These are phyloP conservation scores for Xylaria cubensis DNA, from an alignment of 495 filamentous ascomycete genomes.

Conservation along the genomic window DNA sequence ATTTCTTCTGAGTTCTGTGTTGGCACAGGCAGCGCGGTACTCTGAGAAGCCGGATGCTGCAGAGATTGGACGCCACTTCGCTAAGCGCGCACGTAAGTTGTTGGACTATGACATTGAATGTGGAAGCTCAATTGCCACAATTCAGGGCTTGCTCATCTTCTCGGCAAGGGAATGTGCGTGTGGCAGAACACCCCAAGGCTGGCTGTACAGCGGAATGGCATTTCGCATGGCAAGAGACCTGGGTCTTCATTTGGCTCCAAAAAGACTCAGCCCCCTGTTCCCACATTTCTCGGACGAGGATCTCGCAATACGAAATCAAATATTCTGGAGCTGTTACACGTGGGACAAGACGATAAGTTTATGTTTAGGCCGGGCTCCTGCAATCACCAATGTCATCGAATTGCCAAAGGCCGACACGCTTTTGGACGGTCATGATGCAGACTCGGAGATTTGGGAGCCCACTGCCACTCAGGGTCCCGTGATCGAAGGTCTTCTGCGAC, in stretches of 20 bases:
- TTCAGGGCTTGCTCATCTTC: slow-evolving; percentile 29
- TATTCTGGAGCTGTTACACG: slow-evolving; percentile 41
- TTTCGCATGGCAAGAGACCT: slow-evolving; percentile 51
- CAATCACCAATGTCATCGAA: slow-evolving; percentile 20
- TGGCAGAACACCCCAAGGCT: slow-evolving; percentile 46
- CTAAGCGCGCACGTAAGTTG: slow-evolving; percentile 28
- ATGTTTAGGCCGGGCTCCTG: slow-evolving; percentile 37
- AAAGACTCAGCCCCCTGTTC: slow-evolving; percentile 2
- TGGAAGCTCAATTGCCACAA: slow-evolving; percentile 47
- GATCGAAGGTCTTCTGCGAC: neutral
- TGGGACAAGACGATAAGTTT: slow-evolving; percentile 43
- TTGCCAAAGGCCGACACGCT: slow-evolving; percentile 10
- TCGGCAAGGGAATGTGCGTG: slow-evolving; percentile 26
- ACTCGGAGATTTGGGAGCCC: slow-evolving; percentile 10
- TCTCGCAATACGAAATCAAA: slow-evolving; percentile 38
- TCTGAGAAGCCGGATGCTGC: slow-evolving; percentile 6
- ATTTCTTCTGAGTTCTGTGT: slow-evolving; percentile 4
- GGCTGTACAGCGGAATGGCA: slow-evolving; percentile 45
- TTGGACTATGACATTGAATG: slow-evolving; percentile 31
- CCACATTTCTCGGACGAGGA: slow-evolving; percentile 33
- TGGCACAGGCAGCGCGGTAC: slow-evolving; percentile 9
- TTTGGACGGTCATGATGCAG: slow-evolving; percentile 10
- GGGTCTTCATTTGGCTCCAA: slow-evolving; percentile 48
- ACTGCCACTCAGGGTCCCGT: neutral
- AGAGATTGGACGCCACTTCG: slow-evolving; percentile 13